Conservation (phyloP, 2,329 filamentous ascomycete genomes). For the Neonectria punicea region DNA sequence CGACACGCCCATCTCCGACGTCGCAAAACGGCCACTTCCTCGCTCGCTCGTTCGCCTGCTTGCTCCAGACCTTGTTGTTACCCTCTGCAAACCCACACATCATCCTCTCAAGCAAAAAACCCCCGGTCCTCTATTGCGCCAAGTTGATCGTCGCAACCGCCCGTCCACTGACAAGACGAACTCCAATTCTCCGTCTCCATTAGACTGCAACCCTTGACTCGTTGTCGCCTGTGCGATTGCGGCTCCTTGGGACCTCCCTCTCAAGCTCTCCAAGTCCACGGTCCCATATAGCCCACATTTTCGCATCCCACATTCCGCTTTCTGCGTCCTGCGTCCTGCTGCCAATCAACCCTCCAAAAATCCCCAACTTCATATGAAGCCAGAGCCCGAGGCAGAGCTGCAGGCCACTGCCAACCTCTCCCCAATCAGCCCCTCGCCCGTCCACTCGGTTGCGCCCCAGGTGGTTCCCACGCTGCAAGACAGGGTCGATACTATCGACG, state of each 20-base stretch:
- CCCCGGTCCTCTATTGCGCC: slow-evolving; percentile 30
- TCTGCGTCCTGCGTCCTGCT: slow-evolving; percentile 22
- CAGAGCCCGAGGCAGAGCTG: slow-evolving; percentile 55
- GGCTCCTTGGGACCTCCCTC: slow-evolving; percentile 26
- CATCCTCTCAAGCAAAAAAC: slow-evolving; percentile 17
- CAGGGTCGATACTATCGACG: slow-evolving; percentile 62
- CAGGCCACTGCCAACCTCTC: slow-evolving; percentile 65
- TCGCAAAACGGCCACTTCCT: slow-evolving; percentile 34
- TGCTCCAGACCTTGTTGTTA: slow-evolving; percentile 24
- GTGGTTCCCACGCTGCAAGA: slow-evolving; percentile 63
- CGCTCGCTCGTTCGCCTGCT: neutral
- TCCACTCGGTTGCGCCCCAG: slow-evolving; percentile 58
- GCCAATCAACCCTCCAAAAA: slow-evolving; percentile 28
- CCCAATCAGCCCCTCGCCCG: slow-evolving; percentile 61
- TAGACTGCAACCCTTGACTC: slow-evolving; percentile 31
- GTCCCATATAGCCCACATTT: neutral
- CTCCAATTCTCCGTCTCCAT: slow-evolving; percentile 31
- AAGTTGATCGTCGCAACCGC: slow-evolving; percentile 32
- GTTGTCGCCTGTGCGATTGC: slow-evolving; percentile 34
- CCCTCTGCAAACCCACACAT: slow-evolving; percentile 29
- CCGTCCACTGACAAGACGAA: slow-evolving; percentile 36
- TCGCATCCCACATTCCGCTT: slow-evolving; percentile 20
- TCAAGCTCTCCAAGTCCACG: slow-evolving; percentile 19
- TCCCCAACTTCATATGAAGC: slow-evolving; percentile 55
- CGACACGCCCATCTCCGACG: slow-evolving; percentile 41